Percentiles rank a stretch among this genome's conserved stretches.
phyloP scores from a whole-genome alignment of 208 protist species.

The Trypanosoma caninum region DNA sequence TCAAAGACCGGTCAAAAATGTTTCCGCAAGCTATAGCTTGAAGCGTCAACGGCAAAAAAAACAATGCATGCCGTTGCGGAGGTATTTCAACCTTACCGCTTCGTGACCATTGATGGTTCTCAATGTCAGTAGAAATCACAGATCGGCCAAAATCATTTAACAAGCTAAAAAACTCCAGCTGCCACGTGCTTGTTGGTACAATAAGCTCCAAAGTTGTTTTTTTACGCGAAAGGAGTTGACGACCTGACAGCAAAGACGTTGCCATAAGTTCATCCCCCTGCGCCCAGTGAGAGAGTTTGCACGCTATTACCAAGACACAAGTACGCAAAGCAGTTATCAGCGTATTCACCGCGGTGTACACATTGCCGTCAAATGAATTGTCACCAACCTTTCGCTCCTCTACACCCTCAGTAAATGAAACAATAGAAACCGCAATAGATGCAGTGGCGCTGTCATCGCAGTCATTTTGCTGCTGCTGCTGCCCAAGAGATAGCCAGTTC shows the following conservation, averaged over 20 bases:
- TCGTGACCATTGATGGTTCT: neutral
- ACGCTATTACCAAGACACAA: constrained; percentile 2
- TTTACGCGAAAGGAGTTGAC: neutral
- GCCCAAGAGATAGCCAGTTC: constrained; percentile 6
- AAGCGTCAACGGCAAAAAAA: constrained; percentile 25
- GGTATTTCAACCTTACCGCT: too few relatives aligned
- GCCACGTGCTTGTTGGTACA: constrained; percentile 50
- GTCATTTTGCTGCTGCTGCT: neutral
- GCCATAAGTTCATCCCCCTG: neutral
- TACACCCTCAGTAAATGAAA: constrained; percentile 28
- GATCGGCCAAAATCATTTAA: constrained; percentile 14
- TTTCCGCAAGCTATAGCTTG: constrained; percentile 63
- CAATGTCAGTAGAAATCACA: neutral
- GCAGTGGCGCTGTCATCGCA: constrained; percentile 17
- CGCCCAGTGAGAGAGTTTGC: neutral
- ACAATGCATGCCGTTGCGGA: neutral
- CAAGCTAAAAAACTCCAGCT: constrained; percentile 48
- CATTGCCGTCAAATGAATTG: neutral
- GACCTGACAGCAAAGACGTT: neutral
- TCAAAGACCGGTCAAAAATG: constrained; percentile 54
- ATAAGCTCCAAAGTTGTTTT: constrained; percentile 41
- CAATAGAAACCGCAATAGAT: constrained; percentile 18
- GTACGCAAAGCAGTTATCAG: neutral
- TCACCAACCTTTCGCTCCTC: neutral
- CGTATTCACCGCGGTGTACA: neutral